phyloP scores from a whole-genome alignment of 2,329 filamentous ascomycete species.

The Aquanectria penicillioides region DNA sequence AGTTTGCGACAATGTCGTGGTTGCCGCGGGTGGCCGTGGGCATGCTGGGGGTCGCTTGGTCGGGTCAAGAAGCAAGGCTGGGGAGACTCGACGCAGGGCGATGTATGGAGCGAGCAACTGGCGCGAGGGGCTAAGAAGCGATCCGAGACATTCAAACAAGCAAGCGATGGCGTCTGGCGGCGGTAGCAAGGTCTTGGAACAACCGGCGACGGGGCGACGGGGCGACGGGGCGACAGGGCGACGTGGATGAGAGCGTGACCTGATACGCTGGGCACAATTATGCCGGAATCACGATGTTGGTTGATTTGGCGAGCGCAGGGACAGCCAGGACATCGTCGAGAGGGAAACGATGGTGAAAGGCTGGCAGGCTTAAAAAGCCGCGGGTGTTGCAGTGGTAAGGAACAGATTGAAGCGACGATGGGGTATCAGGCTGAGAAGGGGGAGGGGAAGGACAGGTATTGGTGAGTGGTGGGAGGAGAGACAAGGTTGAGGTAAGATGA shows the following conservation, averaged over 20 bases:
- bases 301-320: slow-evolving; percentile 29
- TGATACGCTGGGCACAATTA: slow-evolving; percentile 30
- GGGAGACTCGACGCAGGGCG: slow-evolving; percentile 30
- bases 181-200: slow-evolving; percentile 23
- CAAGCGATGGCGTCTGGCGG: slow-evolving; percentile 28
- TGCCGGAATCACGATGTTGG: slow-evolving; percentile 33
- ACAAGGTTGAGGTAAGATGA: slow-evolving; percentile 30
- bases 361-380: slow-evolving; percentile 8
- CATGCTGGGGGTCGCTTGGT: slow-evolving; percentile 39
- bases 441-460: slow-evolving; percentile 11
- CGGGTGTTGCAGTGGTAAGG: background rate
- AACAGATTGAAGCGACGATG: slow-evolving; percentile 4
- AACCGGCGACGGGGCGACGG: slow-evolving; percentile 25
- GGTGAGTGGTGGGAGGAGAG: slow-evolving; percentile 17
- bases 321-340: slow-evolving; percentile 35
- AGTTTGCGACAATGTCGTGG: slow-evolving; percentile 36
- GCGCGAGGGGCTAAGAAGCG: slow-evolving; percentile 28
- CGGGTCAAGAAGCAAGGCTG: slow-evolving; percentile 24
- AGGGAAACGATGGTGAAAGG: slow-evolving; percentile 20
- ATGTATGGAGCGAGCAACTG: slow-evolving; percentile 24
- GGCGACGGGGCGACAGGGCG: slow-evolving; percentile 27
- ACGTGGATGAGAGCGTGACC: slow-evolving; percentile 31
- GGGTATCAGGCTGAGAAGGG: slow-evolving; percentile 1
- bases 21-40: slow-evolving; percentile 25
- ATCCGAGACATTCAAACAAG: slow-evolving; percentile 36